Evolutionary conservation across 2,329 filamentous ascomycete species (phyloP).

Genomic region (Microdochium nivale): DNA sequence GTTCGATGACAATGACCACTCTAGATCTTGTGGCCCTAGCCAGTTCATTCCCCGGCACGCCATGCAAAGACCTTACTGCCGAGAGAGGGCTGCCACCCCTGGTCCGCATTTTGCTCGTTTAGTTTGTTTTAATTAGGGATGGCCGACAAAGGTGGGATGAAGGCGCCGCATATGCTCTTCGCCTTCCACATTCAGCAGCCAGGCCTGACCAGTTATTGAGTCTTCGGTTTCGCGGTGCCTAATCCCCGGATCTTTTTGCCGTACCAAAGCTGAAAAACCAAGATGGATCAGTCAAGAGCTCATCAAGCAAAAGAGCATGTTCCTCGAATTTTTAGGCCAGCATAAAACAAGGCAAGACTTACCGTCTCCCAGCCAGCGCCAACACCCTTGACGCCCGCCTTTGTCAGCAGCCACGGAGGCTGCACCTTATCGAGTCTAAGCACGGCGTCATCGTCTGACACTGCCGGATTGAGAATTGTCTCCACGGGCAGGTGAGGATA

Average conservation of each 20-base stretch:
- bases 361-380: conserved; percentile 4
- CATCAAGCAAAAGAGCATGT: no score
- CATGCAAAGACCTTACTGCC: no score
- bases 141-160: neutral
- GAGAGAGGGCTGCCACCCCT: no score
- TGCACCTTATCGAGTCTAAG: conserved; percentile 3
- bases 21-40: no score
- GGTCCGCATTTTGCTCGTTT: no score
- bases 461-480: conserved; percentile 2
- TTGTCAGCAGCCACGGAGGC: conserved; percentile 1
- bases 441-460: conserved; percentile 4
- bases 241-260: neutral
- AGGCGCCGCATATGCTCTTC: neutral
- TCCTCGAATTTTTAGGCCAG: no score
- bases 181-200: neutral
- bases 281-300: neutral
- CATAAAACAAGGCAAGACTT: neutral
- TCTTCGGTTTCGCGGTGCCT: neutral
- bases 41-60: no score
- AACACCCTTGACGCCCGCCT: conserved; percentile 1
- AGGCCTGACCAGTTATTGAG: neutral
- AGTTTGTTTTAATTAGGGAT: neutral
- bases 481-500: conserved; percentile 2
- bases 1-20: neutral
- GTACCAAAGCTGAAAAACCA: neutral